phyloP scores from a whole-genome alignment of 129 eudicot species.

The Tanacetum coccineum region DNA sequence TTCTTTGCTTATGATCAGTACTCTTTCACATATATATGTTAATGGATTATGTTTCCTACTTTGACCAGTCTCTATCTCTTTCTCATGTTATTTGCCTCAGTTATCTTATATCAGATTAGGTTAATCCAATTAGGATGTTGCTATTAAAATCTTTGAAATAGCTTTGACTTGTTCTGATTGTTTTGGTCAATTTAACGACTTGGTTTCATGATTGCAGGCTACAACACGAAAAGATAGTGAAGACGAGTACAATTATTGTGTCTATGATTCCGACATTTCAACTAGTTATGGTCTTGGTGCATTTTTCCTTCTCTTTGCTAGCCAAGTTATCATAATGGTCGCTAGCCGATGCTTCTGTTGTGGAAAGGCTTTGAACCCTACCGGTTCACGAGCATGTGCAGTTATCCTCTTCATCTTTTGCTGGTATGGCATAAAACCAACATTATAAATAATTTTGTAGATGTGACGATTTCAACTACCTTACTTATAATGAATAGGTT shows the following conservation, averaged over 20 bases:
- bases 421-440: slow-evolving; percentile 43
- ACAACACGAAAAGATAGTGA: slow-evolving; percentile 36
- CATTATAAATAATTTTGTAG: neutral
- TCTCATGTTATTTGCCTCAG: neutral
- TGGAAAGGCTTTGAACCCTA: slow-evolving; percentile 77
- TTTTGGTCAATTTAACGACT: neutral
- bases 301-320: slow-evolving; percentile 65
- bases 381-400: slow-evolving; percentile 77
- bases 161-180: neutral
- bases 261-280: slow-evolving; percentile 81
- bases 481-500: slow-evolving; percentile 1
- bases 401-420: slow-evolving; percentile 62
- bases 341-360: slow-evolving; percentile 92
- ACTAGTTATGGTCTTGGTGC: slow-evolving; percentile 93
- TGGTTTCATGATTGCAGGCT: slow-evolving; percentile 41
- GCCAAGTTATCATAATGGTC: slow-evolving; percentile 69
- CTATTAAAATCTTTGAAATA: neutral
- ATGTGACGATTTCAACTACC: neutral
- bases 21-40: neutral
- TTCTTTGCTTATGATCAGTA: neutral
- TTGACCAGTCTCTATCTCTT: neutral
- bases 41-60: neutral
- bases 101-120: neutral
- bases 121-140: slow-evolving; percentile 4
- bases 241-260: slow-evolving; percentile 44